phyloP scores from a whole-genome alignment of 148 eudicot species.

The Beta vulgaris region DNA sequence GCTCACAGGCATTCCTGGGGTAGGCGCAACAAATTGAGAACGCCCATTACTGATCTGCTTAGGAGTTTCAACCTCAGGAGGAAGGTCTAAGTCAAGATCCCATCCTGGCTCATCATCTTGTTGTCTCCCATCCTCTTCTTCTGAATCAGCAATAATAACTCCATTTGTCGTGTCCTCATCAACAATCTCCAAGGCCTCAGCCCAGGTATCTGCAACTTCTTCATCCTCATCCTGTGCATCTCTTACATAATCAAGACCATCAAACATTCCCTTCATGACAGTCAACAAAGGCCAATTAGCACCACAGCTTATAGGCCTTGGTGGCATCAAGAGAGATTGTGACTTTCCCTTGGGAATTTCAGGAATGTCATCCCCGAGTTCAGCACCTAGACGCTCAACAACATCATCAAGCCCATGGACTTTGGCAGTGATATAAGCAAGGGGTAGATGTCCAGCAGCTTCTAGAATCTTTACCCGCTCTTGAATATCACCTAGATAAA shows the following conservation, averaged over 20 bases:
- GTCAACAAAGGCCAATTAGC: constrained; percentile 74
- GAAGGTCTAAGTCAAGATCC: constrained; percentile 51
- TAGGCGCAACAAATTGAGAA: constrained; percentile 37
- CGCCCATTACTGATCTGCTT: constrained; percentile 31
- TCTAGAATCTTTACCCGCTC: constrained; percentile 78
- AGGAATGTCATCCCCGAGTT: constrained; percentile 60
- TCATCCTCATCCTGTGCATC: constrained; percentile 49
- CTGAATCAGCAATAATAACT: constrained; percentile 35
- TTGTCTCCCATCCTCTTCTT: constrained; percentile 42
- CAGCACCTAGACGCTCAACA: constrained; percentile 49
- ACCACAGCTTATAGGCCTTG: constrained; percentile 48
- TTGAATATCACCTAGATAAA: constrained; percentile 60
- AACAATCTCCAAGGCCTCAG: constrained; percentile 55
- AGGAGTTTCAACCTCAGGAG: constrained; percentile 44
- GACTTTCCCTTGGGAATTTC: constrained; percentile 48
- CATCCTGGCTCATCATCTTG: constrained; percentile 44
- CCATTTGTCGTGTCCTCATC: constrained; percentile 50
- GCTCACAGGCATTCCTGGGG: constrained; percentile 46
- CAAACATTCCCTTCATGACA: constrained; percentile 63
- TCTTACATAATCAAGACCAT: constrained; percentile 48
- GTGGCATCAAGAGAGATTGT: constrained; percentile 66
- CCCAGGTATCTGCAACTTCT: constrained; percentile 62
- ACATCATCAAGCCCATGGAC: constrained; percentile 54
- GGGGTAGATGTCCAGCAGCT: constrained; percentile 61
- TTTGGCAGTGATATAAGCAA: constrained; percentile 66